Conservation (phyloP, 139 green algal species). For the Chlamydomonas schloesseri region DNA sequence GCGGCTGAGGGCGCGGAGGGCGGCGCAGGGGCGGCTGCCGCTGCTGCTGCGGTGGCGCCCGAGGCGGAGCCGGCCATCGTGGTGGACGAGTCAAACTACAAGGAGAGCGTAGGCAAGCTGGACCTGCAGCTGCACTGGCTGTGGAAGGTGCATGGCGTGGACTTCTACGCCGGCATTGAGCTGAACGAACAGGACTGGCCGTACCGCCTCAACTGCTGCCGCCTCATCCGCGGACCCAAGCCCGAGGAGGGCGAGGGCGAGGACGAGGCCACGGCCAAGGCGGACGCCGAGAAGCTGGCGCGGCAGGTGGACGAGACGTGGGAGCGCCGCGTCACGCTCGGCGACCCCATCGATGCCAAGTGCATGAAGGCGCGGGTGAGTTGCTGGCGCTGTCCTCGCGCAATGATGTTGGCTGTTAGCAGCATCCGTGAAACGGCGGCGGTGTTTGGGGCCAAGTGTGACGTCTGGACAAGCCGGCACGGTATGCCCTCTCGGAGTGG, state of each 20-base stretch:
- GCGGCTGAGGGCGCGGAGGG: not conserved
- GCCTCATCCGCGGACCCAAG: constrained; percentile 36
- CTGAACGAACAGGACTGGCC: constrained; percentile 40
- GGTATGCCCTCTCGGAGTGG: no score
- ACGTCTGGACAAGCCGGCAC: no score
- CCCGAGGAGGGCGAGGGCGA: constrained; percentile 43
- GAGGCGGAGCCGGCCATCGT: constrained; percentile 45
- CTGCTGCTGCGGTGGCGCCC: constrained; percentile 16
- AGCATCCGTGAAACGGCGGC: no score
- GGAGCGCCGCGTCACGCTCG: constrained; percentile 60
- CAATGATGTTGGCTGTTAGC: no score
- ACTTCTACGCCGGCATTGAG: constrained; percentile 87
- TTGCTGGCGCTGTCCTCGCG: no score
- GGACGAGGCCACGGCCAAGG: constrained; percentile 13
- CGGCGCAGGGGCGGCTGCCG: constrained; percentile 28
- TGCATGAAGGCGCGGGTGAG: constrained; percentile 67
- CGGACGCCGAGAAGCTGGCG: constrained; percentile 46
- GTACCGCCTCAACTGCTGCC: constrained; percentile 33
- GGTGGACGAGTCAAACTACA: constrained; percentile 47
- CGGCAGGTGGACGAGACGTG: constrained; percentile 68
- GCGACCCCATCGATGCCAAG: constrained; percentile 71
- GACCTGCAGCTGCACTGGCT: constrained; percentile 92
- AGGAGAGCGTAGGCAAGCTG: constrained; percentile 66
- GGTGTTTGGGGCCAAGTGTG: no score
- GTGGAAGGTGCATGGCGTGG: constrained; percentile 91